Evolutionary conservation across 805 yeast species (phyloP), one percentile per base, ranked within the genome.

Genomic region (Priceomyces carsonii): DNA sequence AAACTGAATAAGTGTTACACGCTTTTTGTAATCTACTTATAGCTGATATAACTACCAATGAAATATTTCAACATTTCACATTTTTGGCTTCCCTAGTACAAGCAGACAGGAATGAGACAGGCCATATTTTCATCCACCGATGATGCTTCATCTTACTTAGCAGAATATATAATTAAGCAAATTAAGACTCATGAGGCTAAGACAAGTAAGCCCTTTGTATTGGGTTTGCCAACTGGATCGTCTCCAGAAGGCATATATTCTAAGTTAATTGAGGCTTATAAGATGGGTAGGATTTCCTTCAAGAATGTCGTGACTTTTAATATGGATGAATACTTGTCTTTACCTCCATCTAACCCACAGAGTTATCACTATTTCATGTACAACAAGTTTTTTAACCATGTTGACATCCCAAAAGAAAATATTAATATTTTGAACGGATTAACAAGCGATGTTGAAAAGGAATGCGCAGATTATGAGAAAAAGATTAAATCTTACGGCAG

Each of bases 151-250:
- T 56, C 46, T 30, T 63, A 47, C 35, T 62, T 73, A 33, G 81
- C 80, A 13, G 59, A 63, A 26, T 60, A 71, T 50, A 71, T 77
- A 20, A 62, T 73, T 12, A 42, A 52, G 25, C 55, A 50, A 35
- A 76, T 77, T 52, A 72, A 59, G 40, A 51, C 44, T 0, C 76
- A 75, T 39, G 43, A 39, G 2, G 80, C 82, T 9, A 63, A 77
- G 8, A 46, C 68, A 3, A 36, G 45, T 2, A 63, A 53, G 27
- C 81, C 82, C 10, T 75, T 71, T 47, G 78, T 78, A 1, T 49
- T 77, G 28, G 82, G 82, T 2, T 66, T 78, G 30, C 82, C 82
- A 20, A 77, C 82, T 3, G 82, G 82, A 3, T 76, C 81, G 4
- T 75, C 80, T 4, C 82, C 82, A 9, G 80, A 75, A 48, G 74